Evolutionary conservation across 164 flowering plant genomes (phyloP).

Genomic region (Magnolia changhungtana): DNA sequence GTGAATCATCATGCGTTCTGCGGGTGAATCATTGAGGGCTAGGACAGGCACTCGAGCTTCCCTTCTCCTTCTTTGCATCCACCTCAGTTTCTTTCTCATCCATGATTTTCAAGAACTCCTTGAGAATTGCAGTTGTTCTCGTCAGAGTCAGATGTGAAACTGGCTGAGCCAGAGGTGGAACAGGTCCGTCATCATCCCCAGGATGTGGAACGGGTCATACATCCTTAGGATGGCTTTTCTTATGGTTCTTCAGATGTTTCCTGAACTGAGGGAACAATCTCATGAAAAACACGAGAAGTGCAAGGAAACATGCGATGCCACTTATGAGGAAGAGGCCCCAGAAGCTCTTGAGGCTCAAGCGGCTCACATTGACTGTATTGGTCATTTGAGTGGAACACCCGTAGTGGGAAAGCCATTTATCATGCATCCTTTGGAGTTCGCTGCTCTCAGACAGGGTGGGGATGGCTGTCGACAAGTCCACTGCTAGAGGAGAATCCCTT

Average conservation of each 20-base stretch:
- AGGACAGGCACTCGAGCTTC: slow-evolving; percentile 31
- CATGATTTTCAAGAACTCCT: slow-evolving; percentile 30
- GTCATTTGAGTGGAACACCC: slow-evolving; percentile 37
- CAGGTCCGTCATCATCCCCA: slow-evolving; percentile 9
- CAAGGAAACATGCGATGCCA: slow-evolving; percentile 57
- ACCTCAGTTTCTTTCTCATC: slow-evolving; percentile 49
- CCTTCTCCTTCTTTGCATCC: slow-evolving; percentile 26
- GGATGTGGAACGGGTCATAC: background rate
- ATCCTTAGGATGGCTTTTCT: slow-evolving; percentile 5
- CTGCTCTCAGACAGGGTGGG: slow-evolving; percentile 83
- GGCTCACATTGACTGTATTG: slow-evolving; percentile 33
- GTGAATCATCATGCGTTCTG: no score
- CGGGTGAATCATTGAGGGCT: background rate
- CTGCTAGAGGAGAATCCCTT: slow-evolving; percentile 86
- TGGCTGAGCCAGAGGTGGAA: background rate
- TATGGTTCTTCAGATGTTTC: slow-evolving; percentile 28
- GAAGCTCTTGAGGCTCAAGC: slow-evolving; percentile 64
- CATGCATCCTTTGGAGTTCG: slow-evolving; percentile 70
- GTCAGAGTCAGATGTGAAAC: background rate
- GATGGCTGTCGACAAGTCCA: slow-evolving; percentile 85
- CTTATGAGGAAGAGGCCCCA: slow-evolving; percentile 54
- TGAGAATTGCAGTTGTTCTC: slow-evolving; percentile 33
- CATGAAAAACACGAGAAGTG: slow-evolving; percentile 50
- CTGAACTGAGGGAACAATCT: slow-evolving; percentile 28
- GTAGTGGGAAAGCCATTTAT: slow-evolving; percentile 54